Evolutionary conservation across 208 protist species (phyloP).

Genomic region (Crithidia fasciculata): DNA sequence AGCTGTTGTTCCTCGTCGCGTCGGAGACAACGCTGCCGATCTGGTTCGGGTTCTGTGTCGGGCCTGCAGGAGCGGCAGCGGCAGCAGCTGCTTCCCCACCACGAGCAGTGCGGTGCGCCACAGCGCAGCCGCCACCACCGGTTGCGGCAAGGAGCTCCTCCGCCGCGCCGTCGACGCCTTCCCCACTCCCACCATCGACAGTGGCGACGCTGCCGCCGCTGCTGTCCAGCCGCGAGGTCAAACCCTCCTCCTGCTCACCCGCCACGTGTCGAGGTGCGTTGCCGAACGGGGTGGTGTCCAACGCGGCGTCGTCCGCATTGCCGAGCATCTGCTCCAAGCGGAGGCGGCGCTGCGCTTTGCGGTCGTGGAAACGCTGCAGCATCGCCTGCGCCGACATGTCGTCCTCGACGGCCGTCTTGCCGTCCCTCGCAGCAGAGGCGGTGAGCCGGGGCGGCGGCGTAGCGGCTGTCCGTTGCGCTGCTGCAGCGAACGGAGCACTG

Average conservation of each 20-base stretch:
- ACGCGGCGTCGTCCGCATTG: not conserved
- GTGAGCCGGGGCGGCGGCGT: too few species aligned
- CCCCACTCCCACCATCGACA: not conserved
- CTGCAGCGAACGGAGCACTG: not conserved
- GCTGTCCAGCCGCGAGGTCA: not conserved
- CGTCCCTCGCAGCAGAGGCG: not conserved
- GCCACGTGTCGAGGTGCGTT: not conserved
- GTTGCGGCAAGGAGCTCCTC: not conserved
- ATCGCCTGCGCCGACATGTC: slow-evolving; percentile 31
- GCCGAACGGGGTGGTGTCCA: slow-evolving; percentile 5
- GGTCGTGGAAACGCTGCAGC: slow-evolving; percentile 33
- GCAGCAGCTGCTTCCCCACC: not conserved
- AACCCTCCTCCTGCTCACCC: not conserved
- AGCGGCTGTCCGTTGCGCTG: not conserved
- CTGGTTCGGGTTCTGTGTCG: slow-evolving; percentile 76
- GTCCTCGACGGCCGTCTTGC: not conserved
- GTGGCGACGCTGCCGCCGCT: not conserved
- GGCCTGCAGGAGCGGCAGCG: not conserved
- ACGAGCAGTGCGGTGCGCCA: slow-evolving; percentile 2
- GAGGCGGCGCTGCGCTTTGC: slow-evolving; percentile 43
- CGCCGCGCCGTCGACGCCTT: not conserved
- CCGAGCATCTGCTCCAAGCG: slow-evolving; percentile 40
- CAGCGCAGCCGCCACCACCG: not conserved
- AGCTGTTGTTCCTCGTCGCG: slow-evolving; percentile 56
- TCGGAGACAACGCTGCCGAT: slow-evolving; percentile 73